Conservation (phyloP, 2,329 filamentous ascomycete species). For the Hymenoscyphus infarciens region DNA sequence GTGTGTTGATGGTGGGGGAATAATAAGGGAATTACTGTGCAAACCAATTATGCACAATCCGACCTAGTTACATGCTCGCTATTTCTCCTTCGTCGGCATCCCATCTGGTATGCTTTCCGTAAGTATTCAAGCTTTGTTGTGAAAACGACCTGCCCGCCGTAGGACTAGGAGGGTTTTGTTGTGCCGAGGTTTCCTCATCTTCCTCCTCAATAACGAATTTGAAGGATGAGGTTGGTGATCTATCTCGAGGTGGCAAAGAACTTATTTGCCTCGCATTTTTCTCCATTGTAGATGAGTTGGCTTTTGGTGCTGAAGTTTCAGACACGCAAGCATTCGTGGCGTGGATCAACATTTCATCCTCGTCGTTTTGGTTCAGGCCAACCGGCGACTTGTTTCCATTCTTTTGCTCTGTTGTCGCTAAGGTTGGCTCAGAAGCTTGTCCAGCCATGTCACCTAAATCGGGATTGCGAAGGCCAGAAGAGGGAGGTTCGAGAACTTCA, state of each 20-base stretch:
- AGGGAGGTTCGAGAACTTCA: background rate
- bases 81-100: too few species aligned
- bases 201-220: background rate
- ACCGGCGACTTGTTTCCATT: background rate
- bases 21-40: background rate
- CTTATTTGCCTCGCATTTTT: background rate
- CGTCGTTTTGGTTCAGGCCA: background rate
- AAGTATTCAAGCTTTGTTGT: too few species aligned
- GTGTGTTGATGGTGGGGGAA: background rate
- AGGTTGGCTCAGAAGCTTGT: background rate
- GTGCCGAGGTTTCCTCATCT: background rate
- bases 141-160: background rate
- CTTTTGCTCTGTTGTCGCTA: background rate
- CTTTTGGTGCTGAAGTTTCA: background rate
- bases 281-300: background rate
- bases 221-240: background rate
- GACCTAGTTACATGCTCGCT: too few species aligned
- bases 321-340: background rate
- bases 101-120: too few species aligned
- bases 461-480: background rate
- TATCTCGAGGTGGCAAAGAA: background rate
- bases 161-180: background rate
- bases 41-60: background rate
- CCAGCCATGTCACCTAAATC: background rate
- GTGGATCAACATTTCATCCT: too few species aligned